Evolutionary conservation across 345 rosid genomes (phyloP), one percentile per base, ranked within the genome.

Genomic region (Cardamine resedifolia): DNA sequence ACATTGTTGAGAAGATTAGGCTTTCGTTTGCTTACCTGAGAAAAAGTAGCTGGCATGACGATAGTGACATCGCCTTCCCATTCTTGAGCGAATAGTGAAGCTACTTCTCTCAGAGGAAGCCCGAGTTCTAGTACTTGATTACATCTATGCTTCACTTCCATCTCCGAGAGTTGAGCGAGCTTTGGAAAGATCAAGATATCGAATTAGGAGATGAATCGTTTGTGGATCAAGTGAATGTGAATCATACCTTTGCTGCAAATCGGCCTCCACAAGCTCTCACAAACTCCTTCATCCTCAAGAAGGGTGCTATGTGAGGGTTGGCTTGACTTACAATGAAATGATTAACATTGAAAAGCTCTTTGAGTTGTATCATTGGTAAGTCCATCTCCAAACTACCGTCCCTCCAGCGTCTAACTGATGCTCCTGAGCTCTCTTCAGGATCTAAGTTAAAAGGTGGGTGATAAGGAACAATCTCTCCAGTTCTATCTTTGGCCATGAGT

Each of bases 51-150:
- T 18, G 99, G 96, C 96, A 89, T 89, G 67, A 95, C 97, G 52
- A 95, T 91, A 24, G 97, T 95, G 72, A 95, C 91, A 78, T 95
- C 99, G 0, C 99, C 99, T 78, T 95, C 99, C 99, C 99, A 91
- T 43, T 95, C 99, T 77, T 95, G 99, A 73, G 97, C 91, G 71
- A 91, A 91, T 53, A 95, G 85, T 71, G 78, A 83, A n/a, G 97
- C 96, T 48, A 95, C 58, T 74, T 96, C 96, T 57, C 97, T 93
- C 1, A 95, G 62, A 24, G 93, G 99, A 77, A 95, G 80, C 26
- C 97, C 97, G 18, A 95, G 96, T 79, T 88, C 96, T 56, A 91
- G 66, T 34, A 87, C 62, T 76, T 95, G 99, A 59, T 80, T 85
- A 78, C 90, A 95, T 81, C 97, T 87, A 78, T 95, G 96, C 71